phyloP scores from a whole-genome alignment of 176 grass and related monocot species.

The Neostapfia colusana region DNA sequence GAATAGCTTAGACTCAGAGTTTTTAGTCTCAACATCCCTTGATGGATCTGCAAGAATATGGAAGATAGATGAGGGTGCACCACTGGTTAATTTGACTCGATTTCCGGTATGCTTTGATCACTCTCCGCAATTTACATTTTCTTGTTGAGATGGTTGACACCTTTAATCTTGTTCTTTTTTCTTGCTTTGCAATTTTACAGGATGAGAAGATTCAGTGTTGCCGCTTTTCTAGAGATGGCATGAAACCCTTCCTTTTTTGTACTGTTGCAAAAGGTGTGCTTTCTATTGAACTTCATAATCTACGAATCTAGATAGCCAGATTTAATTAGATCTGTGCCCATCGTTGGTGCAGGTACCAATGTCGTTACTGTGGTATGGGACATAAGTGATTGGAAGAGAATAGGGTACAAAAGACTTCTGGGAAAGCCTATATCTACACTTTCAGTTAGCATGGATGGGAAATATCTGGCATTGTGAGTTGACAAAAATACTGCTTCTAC shows the following conservation, averaged over 20 bases:
- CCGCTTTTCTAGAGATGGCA: slow-evolving; percentile 96
- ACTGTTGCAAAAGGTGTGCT: slow-evolving; percentile 80
- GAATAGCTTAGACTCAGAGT: slow-evolving; percentile 91
- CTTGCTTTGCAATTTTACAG: slow-evolving; percentile 42
- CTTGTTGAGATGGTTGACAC: slow-evolving; percentile 27
- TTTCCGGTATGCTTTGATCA: slow-evolving; percentile 54
- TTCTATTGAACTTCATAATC: slow-evolving; percentile 31
- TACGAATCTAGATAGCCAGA: slow-evolving; percentile 14
- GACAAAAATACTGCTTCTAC: slow-evolving; percentile 22
- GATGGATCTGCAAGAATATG: slow-evolving; percentile 99
- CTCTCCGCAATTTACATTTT: neutral
- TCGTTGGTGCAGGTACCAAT: slow-evolving; percentile 50
- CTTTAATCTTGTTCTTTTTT: neutral
- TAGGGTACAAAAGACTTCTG: slow-evolving; percentile 86
- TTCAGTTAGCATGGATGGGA: slow-evolving; percentile 94
- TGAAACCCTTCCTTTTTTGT: slow-evolving; percentile 93
- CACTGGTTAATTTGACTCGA: slow-evolving; percentile 74
- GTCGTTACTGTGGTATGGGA: slow-evolving; percentile 85
- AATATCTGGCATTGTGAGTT: slow-evolving; percentile 92
- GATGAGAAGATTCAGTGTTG: slow-evolving; percentile 93
- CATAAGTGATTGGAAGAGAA: slow-evolving; percentile 87
- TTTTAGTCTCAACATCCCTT: slow-evolving; percentile 87
- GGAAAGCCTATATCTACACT: slow-evolving; percentile 83
- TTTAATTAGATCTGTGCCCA: slow-evolving; percentile 39
- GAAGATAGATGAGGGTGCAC: slow-evolving; percentile 81